Evolutionary conservation across 139 green algal species (phyloP).

Genomic region (Haematococcus lacustris): DNA sequence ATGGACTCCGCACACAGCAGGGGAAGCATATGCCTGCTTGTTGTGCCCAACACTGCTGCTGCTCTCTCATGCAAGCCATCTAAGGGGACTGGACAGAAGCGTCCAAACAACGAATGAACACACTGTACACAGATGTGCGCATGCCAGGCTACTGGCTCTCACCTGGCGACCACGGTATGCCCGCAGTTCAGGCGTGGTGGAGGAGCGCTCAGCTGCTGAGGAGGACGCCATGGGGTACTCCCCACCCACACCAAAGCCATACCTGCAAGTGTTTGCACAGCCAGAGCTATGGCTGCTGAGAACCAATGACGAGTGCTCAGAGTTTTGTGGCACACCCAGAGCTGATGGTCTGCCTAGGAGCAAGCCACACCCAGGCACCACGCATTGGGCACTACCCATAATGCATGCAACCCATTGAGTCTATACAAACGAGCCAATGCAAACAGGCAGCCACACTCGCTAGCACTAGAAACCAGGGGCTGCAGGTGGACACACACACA

Average conservation of each 20-base stretch:
- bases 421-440: not conserved
- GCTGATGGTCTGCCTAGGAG: not conserved
- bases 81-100: no score
- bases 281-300: not conserved
- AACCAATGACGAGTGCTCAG: no score
- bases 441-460: not conserved
- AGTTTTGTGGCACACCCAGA: not conserved
- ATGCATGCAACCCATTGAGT: not conserved
- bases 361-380: not conserved
- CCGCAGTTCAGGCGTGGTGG: conserved; percentile 38
- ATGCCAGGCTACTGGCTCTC: not conserved
- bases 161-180: conserved; percentile 30
- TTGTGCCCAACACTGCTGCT: no score
- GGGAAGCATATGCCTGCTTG: no score
- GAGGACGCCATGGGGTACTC: conserved; percentile 73
- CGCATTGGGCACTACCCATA: not conserved
- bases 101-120: no score
- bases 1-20: no score
- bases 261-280: conserved; percentile 19
- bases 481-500: conserved; percentile 4
- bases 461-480: not conserved
- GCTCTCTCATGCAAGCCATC: no score
- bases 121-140: no score
- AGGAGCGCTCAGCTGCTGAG: conserved; percentile 66
- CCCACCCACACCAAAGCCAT: conserved; percentile 46